Conservation (phyloP, 169 alveolate genomes). For the Plasmodium knowlesi region DNA sequence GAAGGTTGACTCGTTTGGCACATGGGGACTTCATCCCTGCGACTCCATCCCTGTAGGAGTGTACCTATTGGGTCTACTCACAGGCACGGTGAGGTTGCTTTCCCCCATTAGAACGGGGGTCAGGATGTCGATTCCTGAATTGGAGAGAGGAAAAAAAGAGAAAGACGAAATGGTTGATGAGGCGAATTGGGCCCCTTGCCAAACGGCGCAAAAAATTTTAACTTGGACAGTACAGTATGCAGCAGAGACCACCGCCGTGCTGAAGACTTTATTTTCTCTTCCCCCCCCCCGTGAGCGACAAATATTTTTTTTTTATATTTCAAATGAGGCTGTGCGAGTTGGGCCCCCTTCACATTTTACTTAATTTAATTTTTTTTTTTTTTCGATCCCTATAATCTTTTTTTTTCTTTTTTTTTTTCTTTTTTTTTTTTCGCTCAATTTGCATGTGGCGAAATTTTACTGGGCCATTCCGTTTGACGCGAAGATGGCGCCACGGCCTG, state of each 20-base stretch:
- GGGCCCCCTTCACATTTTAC: not conserved
- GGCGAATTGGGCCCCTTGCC: not conserved
- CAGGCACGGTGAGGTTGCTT: not conserved
- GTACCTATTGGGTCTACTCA: not conserved
- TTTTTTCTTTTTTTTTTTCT: too few species aligned
- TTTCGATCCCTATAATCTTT: not conserved
- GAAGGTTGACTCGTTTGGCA: not conserved
- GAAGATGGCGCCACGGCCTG: not conserved
- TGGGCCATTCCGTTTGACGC: not conserved
- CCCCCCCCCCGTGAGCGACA: not conserved
- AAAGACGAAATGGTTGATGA: not conserved
- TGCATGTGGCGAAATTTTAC: not conserved
- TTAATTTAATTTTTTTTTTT: too few species aligned
- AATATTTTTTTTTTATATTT: too few species aligned
- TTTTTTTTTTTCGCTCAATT: not conserved
- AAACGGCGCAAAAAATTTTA: not conserved
- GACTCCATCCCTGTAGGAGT: not conserved
- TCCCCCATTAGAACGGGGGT: not conserved
- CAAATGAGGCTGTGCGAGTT: not conserved
- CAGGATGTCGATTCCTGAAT: not conserved
- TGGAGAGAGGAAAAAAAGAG: not conserved
- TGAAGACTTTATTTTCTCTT: not conserved
- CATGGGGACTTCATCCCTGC: too few species aligned
- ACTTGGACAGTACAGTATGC: not conserved
- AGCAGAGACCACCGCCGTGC: not conserved